phyloP scores from a whole-genome alignment of 768 basidiomycete genomes.

The Termitomyces sp. region DNA sequence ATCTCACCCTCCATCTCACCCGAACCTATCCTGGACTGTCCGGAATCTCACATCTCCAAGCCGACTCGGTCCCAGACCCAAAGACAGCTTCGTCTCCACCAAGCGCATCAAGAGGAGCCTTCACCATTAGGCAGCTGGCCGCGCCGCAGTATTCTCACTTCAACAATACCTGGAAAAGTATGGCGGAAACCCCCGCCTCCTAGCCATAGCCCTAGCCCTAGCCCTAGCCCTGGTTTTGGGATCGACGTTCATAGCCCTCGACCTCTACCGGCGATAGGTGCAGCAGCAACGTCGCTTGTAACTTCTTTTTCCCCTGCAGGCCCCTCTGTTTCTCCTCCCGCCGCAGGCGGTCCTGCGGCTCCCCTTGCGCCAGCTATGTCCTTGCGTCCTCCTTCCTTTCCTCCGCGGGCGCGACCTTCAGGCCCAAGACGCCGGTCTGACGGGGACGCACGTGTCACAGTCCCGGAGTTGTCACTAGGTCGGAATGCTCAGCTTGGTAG shows the following conservation, averaged over 20 bases:
- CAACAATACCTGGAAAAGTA: slow-evolving; percentile 22
- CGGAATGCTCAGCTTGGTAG: neutral
- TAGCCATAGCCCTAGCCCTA: neutral
- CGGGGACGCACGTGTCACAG: slow-evolving; percentile 7
- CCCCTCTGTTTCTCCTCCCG: neutral
- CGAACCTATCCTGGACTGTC: neutral
- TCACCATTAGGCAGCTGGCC: slow-evolving; percentile 54
- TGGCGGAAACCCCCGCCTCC: slow-evolving; percentile 21
- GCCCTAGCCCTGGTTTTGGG: neutral
- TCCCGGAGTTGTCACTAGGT: slow-evolving; percentile 1
- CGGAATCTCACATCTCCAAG: neutral
- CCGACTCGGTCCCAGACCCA: slow-evolving; percentile 9
- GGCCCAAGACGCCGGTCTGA: slow-evolving; percentile 26
- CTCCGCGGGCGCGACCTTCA: slow-evolving; percentile 23
- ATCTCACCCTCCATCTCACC: slow-evolving; percentile 4
- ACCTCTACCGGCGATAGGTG: neutral
- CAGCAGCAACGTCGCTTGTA: neutral
- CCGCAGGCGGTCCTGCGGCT: neutral
- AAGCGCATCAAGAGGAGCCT: slow-evolving; percentile 26
- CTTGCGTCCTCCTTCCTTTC: slow-evolving; percentile 7
- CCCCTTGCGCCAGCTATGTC: neutral
- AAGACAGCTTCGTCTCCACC: slow-evolving; percentile 14
- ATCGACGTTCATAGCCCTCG: neutral
- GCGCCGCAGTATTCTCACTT: slow-evolving; percentile 29
- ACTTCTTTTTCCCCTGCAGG: neutral